Conservation (phyloP, 495 filamentous ascomycete genomes). For the Penicillium argentinense region DNA sequence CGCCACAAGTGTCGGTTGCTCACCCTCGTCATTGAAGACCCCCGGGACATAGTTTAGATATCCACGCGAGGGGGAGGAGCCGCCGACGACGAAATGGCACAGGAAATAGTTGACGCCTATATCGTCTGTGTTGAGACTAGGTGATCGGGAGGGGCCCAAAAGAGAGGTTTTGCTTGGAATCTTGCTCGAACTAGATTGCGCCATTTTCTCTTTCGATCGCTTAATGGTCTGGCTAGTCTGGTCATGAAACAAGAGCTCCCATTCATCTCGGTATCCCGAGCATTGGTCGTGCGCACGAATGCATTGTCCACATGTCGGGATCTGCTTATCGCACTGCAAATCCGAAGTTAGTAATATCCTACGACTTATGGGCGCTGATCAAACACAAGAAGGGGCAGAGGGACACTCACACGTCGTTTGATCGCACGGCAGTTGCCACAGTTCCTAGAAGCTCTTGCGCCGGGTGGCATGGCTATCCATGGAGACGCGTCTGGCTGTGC, state of each 20-base stretch:
- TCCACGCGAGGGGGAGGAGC: slow-evolving; percentile 25
- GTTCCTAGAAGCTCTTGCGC: too few species aligned
- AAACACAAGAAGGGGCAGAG: too few species aligned
- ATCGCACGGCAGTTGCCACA: too few species aligned
- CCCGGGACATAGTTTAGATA: slow-evolving; percentile 34
- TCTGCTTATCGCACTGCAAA: slow-evolving; percentile 30
- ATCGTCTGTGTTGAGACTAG: slow-evolving; percentile 20
- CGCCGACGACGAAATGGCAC: slow-evolving; percentile 30
- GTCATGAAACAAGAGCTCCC: slow-evolving; percentile 49
- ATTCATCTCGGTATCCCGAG: slow-evolving; percentile 29
- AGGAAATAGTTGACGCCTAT: slow-evolving; percentile 38
- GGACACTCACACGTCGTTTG: too few species aligned
- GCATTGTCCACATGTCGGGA: slow-evolving; percentile 29
- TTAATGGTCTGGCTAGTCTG: slow-evolving; percentile 30
- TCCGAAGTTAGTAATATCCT: too few species aligned
- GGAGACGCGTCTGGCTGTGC: too few species aligned
- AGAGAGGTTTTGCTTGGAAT: neutral
- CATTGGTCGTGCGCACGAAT: slow-evolving; percentile 22
- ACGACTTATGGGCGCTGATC: too few species aligned
- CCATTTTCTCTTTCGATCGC: slow-evolving; percentile 14
- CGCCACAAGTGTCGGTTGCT: slow-evolving; percentile 32
- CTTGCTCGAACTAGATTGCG: neutral
- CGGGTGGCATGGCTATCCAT: too few species aligned
- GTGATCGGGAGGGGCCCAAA: slow-evolving; percentile 2
- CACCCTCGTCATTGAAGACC: slow-evolving; percentile 22